phyloP scores from a whole-genome alignment of 2,329 filamentous ascomycete genomes.

The Tolypocladium tundrense region DNA sequence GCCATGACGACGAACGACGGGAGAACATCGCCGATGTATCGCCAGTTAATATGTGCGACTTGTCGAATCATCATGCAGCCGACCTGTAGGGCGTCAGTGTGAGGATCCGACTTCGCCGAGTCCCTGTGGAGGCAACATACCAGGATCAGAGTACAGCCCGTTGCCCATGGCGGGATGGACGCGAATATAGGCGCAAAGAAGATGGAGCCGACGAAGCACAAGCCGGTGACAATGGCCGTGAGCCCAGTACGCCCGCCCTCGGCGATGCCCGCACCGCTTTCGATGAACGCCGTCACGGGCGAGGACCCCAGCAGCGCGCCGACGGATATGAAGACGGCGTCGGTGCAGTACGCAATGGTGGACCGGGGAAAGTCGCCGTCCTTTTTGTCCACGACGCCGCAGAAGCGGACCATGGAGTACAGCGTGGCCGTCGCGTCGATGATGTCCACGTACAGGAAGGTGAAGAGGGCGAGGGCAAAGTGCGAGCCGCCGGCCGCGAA shows the following conservation, averaged over 20 bases:
- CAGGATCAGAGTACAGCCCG: constrained; percentile 61
- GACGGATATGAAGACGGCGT: constrained; percentile 62
- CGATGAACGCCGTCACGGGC: constrained; percentile 65
- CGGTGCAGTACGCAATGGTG: constrained; percentile 66
- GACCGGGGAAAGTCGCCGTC: constrained; percentile 80
- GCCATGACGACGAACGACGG: constrained; percentile 67
- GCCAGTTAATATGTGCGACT: constrained; percentile 66
- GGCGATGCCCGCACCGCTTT: constrained; percentile 65
- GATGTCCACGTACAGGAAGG: constrained; percentile 71
- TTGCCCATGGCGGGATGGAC: constrained; percentile 69
- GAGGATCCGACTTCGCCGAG: background rate
- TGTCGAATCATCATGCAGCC: constrained; percentile 72
- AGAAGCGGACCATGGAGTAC: constrained; percentile 75
- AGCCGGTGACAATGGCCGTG: constrained; percentile 57
- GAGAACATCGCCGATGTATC: constrained; percentile 63
- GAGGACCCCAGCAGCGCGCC: constrained; percentile 60
- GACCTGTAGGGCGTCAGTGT: constrained; percentile 32
- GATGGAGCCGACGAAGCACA: constrained; percentile 61
- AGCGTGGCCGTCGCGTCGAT: constrained; percentile 69
- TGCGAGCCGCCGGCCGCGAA: constrained; percentile 44
- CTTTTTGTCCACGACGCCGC: constrained; percentile 50
- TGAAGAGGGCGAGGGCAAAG: constrained; percentile 63
- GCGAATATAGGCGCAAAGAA: constrained; percentile 72
- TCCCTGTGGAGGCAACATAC: constrained; percentile 24
- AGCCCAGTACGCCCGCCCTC: constrained; percentile 66